Evolutionary conservation across 2,329 filamentous ascomycete genomes (phyloP).

Genomic region (Venturia effusa): DNA sequence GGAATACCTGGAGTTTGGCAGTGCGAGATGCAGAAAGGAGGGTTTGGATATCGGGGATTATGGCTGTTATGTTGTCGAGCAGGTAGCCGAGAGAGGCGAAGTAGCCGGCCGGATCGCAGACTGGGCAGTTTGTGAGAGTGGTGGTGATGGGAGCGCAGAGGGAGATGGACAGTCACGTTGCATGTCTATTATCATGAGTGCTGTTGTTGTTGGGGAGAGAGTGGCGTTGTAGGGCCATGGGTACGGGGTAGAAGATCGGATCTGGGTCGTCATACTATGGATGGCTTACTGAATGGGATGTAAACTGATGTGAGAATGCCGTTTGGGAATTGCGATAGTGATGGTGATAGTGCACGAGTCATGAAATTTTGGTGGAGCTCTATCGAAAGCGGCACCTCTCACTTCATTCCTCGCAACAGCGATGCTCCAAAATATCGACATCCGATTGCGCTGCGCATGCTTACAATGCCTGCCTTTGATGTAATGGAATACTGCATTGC

Average conservation of each 20-base stretch:
- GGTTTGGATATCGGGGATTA: constrained; percentile 33
- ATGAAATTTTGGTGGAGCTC: constrained; percentile 10
- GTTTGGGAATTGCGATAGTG: not conserved
- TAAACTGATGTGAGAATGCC: not conserved
- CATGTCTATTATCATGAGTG: constrained; percentile 42
- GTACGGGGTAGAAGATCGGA: constrained; percentile 21
- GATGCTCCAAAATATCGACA: no score
- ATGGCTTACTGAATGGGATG: not conserved
- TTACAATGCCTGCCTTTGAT: not conserved
- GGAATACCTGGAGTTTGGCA: constrained; percentile 25
- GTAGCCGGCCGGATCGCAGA: constrained; percentile 39
- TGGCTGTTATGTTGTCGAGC: constrained; percentile 27
- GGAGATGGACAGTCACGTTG: constrained; percentile 38
- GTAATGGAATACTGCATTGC: not conserved
- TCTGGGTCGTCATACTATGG: not conserved
- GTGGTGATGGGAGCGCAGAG: not conserved
- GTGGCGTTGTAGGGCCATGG: constrained; percentile 30
- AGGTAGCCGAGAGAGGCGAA: constrained; percentile 37
- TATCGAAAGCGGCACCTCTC: no score
- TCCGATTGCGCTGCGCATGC: not conserved
- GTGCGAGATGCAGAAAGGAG: constrained; percentile 33
- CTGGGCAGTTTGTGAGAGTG: not conserved
- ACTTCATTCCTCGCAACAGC: no score
- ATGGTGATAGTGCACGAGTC: constrained; percentile 5
- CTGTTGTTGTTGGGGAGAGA: constrained; percentile 32